phyloP scores from a whole-genome alignment of 306 rosid genomes.

The Macrotyloma uniflorum region DNA sequence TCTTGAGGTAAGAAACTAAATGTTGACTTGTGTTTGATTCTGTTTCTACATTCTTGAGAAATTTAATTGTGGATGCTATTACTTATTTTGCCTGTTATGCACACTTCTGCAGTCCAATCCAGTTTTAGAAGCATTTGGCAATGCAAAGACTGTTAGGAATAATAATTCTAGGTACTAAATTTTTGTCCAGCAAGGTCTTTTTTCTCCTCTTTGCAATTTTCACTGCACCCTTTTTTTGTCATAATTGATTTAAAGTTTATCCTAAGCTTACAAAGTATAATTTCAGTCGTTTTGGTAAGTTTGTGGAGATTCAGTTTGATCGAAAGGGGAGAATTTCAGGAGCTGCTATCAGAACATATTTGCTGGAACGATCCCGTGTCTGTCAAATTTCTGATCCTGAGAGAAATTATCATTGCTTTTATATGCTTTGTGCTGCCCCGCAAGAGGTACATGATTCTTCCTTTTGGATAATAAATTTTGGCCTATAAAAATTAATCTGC shows the following conservation, averaged over 20 bases:
- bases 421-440: conserved; percentile 97
- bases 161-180: conserved; percentile 84
- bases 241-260: conserved; percentile 27
- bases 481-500: background rate
- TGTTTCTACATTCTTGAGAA: background rate
- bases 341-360: conserved; percentile 97
- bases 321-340: conserved; percentile 86
- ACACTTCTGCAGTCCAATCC: conserved; percentile 81
- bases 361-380: conserved; percentile 89
- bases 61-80: conserved; percentile 25
- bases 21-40: background rate
- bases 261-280: conserved; percentile 48
- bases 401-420: conserved; percentile 98
- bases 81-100: background rate
- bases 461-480: background rate
- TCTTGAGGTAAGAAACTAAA: conserved; percentile 65
- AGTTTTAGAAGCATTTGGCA: conserved; percentile 98
- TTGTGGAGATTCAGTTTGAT: conserved; percentile 96
- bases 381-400: conserved; percentile 99
- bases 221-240: background rate
- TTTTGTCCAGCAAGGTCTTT: background rate
- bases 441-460: conserved; percentile 56
- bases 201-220: conserved; percentile 10
- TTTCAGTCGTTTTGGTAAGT: conserved; percentile 98
- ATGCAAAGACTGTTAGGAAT: conserved; percentile 92